These are phyloP conservation scores for Mycena latifolia DNA, from an alignment of 768 basidiomycete species.

Conservation along the genomic window DNA sequence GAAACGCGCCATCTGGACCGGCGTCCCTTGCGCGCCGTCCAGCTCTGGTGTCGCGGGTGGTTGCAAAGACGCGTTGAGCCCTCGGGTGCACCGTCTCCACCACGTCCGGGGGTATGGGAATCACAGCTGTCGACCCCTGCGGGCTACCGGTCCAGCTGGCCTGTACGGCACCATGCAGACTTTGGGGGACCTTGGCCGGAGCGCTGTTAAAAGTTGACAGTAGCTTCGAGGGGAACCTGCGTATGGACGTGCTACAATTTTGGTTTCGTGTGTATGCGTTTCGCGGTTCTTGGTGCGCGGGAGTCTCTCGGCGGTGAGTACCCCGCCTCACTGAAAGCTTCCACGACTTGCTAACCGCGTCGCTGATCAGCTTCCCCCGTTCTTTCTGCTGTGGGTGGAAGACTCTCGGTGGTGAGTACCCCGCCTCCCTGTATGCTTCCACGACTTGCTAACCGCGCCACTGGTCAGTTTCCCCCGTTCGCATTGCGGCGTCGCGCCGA, in stretches of 20 bases:
- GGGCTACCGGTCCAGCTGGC: neutral
- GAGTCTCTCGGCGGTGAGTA: neutral
- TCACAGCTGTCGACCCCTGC: too few species aligned
- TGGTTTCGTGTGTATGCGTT: constrained; percentile 9
- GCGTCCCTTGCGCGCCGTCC: constrained; percentile 12
- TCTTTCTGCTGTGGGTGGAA: too few species aligned
- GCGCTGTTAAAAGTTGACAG: too few species aligned
- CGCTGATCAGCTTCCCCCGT: constrained; percentile 12
- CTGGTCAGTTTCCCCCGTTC: neutral
- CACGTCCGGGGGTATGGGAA: neutral
- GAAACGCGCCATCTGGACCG: constrained; percentile 16
- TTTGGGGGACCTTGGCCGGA: too few species aligned
- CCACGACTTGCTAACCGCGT: constrained; percentile 13
- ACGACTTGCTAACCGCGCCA: too few species aligned
- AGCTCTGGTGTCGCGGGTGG: constrained; percentile 18
- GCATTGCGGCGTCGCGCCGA: too few species aligned
- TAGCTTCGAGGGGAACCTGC: constrained; percentile 17
- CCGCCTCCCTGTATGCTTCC: too few species aligned
- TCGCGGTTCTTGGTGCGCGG: neutral
- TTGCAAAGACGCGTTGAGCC: constrained; percentile 2
- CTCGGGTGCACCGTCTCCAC: constrained; percentile 2
- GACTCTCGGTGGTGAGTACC: too few species aligned
- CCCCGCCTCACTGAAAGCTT: neutral
- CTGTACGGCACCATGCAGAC: too few species aligned
- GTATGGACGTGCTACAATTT: neutral